phyloP scores from a whole-genome alignment of 257 asterid species.

The Solanum tacnaense region DNA sequence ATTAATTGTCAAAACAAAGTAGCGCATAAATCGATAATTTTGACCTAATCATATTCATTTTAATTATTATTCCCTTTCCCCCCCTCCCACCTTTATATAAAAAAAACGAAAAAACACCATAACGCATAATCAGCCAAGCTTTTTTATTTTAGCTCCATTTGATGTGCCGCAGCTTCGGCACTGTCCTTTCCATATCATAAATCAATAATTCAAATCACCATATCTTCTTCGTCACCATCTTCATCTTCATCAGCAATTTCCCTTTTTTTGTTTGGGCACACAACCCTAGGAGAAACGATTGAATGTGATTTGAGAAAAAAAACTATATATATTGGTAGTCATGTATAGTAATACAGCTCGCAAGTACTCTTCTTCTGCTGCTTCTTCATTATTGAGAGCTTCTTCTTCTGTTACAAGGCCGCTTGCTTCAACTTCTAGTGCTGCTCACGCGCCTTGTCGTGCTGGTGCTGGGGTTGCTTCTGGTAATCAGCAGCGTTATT shows the following conservation, averaged over 20 bases:
- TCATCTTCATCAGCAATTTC: neutral
- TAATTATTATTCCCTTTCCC: neutral
- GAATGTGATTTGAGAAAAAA: slow-evolving; percentile 2
- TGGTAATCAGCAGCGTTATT: slow-evolving; percentile 35
- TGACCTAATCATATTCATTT: neutral
- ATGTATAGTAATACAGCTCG: neutral
- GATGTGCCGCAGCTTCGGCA: slow-evolving; percentile 6
- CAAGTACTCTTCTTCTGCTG: slow-evolving; percentile 27
- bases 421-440: neutral
- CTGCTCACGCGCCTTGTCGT: neutral
- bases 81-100: neutral
- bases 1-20: neutral
- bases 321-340: neutral
- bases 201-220: neutral
- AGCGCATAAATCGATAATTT: neutral
- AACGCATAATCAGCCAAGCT: neutral
- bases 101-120: neutral
- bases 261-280: slow-evolving; percentile 13
- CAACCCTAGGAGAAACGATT: slow-evolving; percentile 17
- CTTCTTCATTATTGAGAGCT: slow-evolving; percentile 52
- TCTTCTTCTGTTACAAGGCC: slow-evolving; percentile 25
- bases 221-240: slow-evolving; percentile 1
- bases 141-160: neutral
- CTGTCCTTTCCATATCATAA: neutral
- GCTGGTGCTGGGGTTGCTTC: neutral